phyloP scores from a whole-genome alignment of 768 basidiomycete genomes.

The Auricularia heimuer region DNA sequence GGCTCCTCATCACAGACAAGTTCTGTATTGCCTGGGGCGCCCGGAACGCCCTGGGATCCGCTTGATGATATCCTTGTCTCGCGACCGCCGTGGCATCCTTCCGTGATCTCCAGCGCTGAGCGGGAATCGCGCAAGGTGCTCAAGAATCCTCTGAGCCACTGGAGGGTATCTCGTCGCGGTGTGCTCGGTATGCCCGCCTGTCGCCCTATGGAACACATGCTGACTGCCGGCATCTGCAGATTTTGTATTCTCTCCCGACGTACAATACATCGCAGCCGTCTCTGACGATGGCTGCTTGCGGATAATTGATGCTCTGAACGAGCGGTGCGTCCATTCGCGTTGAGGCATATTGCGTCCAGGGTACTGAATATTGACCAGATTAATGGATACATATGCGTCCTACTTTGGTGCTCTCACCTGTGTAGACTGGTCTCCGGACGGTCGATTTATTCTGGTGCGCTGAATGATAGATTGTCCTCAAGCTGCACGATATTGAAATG shows the following conservation, averaged over 20 bases:
- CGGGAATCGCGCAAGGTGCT: not conserved
- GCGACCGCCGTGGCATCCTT: slow-evolving; percentile 80
- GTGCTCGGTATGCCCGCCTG: slow-evolving; percentile 50
- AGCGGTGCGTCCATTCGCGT: slow-evolving; percentile 48
- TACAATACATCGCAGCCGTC: slow-evolving; percentile 79
- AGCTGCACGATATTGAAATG: slow-evolving; percentile 1
- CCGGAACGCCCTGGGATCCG: slow-evolving; percentile 62
- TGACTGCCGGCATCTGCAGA: slow-evolving; percentile 33
- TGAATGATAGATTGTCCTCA: slow-evolving; percentile 7
- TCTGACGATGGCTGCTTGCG: slow-evolving; percentile 88
- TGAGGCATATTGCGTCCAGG: not conserved
- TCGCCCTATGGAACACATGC: not conserved
- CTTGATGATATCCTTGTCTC: slow-evolving; percentile 67
- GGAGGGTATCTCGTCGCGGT: slow-evolving; percentile 63
- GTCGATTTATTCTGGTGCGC: slow-evolving; percentile 75
- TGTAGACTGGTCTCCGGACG: slow-evolving; percentile 93
- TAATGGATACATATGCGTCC: slow-evolving; percentile 89
- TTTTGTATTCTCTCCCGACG: slow-evolving; percentile 90
- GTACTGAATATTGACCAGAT: slow-evolving; percentile 31
- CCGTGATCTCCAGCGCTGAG: slow-evolving; percentile 18
- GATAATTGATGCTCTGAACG: slow-evolving; percentile 79
- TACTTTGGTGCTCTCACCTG: slow-evolving; percentile 91
- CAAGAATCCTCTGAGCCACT: slow-evolving; percentile 88
- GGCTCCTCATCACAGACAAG: not conserved
- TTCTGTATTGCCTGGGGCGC: slow-evolving; percentile 5